phyloP scores from a whole-genome alignment of 192 early-diverging fungal species.

The Coemansia sp. region DNA sequence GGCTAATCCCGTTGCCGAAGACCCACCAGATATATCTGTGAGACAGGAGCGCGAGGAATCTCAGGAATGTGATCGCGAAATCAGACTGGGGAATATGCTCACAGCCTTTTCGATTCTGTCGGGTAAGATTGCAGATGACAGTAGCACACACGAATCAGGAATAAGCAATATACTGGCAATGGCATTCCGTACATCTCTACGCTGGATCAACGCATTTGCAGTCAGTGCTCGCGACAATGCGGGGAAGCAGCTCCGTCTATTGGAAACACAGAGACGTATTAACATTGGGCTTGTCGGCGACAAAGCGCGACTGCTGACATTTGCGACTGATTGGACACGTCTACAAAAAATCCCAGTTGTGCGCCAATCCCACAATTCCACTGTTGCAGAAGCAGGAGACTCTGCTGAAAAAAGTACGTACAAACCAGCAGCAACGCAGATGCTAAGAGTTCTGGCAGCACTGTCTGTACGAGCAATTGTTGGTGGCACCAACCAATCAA shows the following conservation, averaged over 20 bases:
- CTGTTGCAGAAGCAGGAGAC: neutral
- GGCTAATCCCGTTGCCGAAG: neutral
- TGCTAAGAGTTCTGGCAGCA: constrained; percentile 13
- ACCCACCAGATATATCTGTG: neutral
- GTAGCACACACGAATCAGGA: neutral
- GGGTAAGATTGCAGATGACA: neutral
- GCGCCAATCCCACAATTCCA: neutral
- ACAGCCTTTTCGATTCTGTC: constrained; percentile 2
- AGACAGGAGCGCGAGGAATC: constrained; percentile 17
- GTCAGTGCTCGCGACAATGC: constrained; percentile 24
- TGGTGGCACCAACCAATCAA: neutral
- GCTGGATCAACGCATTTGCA: constrained; percentile 25
- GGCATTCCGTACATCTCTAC: constrained; percentile 19
- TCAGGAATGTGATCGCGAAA: constrained; percentile 23
- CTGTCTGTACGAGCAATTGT: constrained; percentile 12
- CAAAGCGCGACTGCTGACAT: constrained; percentile 13
- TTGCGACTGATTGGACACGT: constrained; percentile 45
- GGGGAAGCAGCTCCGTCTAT: constrained; percentile 7
- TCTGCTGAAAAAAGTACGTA: constrained; percentile 10
- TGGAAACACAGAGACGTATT: constrained; percentile 12
- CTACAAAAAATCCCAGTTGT: constrained; percentile 27
- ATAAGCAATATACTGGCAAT: neutral
- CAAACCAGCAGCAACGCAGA: constrained; percentile 3
- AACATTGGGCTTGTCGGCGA: constrained; percentile 29
- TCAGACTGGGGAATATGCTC: constrained; percentile 20